phyloP scores from a whole-genome alignment of 2,329 filamentous ascomycete genomes.

The Trichoderma atrobrunneum region DNA sequence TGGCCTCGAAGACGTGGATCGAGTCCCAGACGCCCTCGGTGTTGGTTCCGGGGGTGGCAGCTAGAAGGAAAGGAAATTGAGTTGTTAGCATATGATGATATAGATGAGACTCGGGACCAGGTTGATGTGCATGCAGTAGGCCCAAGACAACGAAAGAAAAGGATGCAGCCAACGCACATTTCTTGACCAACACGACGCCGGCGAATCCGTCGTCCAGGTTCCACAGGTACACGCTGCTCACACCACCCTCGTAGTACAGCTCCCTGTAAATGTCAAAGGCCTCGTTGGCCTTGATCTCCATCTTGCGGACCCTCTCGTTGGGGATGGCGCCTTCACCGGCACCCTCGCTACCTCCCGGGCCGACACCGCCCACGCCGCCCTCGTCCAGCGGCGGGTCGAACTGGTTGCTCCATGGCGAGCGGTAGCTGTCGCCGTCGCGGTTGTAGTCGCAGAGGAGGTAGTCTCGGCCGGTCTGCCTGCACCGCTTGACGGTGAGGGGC shows the following conservation, averaged over 20 bases:
- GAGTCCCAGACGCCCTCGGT: conserved; percentile 90
- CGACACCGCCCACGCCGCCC: conserved; percentile 53
- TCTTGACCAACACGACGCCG: conserved; percentile 92
- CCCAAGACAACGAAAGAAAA: neutral
- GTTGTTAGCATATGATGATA: neutral
- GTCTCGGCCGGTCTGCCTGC: conserved; percentile 84
- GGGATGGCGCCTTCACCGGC: conserved; percentile 79
- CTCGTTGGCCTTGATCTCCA: conserved; percentile 92
- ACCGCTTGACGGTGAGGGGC: conserved; percentile 81
- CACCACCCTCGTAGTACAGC: conserved; percentile 94
- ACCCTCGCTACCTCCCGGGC: conserved; percentile 54
- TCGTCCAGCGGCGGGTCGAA: conserved; percentile 86
- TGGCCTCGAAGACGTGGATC: conserved; percentile 97
- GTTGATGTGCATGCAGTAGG: neutral
- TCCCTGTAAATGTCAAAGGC: conserved; percentile 97
- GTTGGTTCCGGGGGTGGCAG: conserved; percentile 61
- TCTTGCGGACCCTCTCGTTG: conserved; percentile 84
- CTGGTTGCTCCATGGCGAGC: conserved; percentile 98
- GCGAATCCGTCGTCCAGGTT: conserved; percentile 97
- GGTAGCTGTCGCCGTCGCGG: conserved; percentile 95
- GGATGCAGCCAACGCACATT: conserved; percentile 55
- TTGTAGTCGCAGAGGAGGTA: conserved; percentile 99
- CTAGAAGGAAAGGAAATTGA: conserved; percentile 39
- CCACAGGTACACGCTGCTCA: conserved; percentile 97
- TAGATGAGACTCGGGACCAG: neutral